Base-by-base conservation (phyloP, 257 asterid species). In the Solanum bukasovii region DNA sequence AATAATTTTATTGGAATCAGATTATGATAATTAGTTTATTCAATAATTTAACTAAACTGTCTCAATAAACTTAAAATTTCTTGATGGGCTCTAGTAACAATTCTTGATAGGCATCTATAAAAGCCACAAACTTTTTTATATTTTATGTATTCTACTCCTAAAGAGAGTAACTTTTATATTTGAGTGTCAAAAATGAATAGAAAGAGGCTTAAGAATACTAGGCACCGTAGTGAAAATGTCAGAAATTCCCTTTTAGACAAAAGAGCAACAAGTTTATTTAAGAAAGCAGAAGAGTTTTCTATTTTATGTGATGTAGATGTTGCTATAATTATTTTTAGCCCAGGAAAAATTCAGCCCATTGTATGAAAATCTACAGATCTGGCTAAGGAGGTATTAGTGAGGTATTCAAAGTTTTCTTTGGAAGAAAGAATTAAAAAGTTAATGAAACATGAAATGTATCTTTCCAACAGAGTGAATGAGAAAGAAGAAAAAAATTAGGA, bases 261-360 rank as follows among this genome's bases (percentile, higher is more conserved):
- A 27, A 68, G 75, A 27, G 10, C 75, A 27, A 89, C 42, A 31
- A 31, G 88, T 75, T 87, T 91, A 77, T 90, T 87, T 21, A 93
- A 90, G 82, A 92, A 91, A 87, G 94, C 92, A 20, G 4, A 85
- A 1, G 94, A 93, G 87, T 70, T 92, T 49, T 91, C 94, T 9
- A 49, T 90, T 83, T 40, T 93, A 85, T 93, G 94, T 40, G 92
- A 87, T 8, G 59, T 85, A 46, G 92, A 87, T 78, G 14, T 92
- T 27, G 65, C 35, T 18, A 81, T 92, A 34, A 78, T 92, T 44
- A 65, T 92, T 38, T 87, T 77, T 37, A 88, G 86, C 37, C 92
- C 84, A 18, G 33, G 59, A 2, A 90, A 84, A 67, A 91, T 88
- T 18, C 20, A 65, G 27, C 10, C 90, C 1, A 90, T 88, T 23